Conservation (phyloP, 129 eudicot species). For the Arctium minus region DNA sequence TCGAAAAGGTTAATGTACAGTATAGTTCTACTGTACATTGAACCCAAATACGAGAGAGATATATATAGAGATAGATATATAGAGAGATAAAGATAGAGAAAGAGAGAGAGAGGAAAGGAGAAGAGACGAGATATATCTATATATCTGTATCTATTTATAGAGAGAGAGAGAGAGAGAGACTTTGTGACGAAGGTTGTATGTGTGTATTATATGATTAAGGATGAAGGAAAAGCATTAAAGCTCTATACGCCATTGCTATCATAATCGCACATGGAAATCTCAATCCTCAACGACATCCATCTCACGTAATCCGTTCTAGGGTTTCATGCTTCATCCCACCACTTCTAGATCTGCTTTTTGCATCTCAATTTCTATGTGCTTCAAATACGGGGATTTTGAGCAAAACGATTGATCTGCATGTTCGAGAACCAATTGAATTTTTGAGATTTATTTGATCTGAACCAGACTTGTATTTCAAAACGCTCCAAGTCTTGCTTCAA, state of each 20-base stretch:
- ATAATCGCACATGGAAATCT: constrained; percentile 24
- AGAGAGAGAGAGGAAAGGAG: background rate
- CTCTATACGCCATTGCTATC: constrained; percentile 16
- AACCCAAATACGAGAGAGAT: constrained; percentile 14
- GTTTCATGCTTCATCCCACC: constrained; percentile 1
- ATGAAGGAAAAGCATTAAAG: constrained; percentile 29
- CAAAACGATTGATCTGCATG: constrained; percentile 28
- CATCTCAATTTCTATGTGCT: background rate
- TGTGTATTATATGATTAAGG: constrained; percentile 29
- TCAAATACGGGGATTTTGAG: constrained; percentile 6
- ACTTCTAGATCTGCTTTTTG: constrained; percentile 25
- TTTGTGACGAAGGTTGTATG: constrained; percentile 4
- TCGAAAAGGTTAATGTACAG: no score
- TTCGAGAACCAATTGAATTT: constrained; percentile 5
- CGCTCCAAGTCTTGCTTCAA: constrained; percentile 9
- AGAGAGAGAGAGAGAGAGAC: background rate
- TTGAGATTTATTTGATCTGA: constrained; percentile 2
- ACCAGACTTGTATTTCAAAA: background rate
- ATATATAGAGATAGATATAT: background rate
- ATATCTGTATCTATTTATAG: background rate
- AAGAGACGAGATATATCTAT: background rate
- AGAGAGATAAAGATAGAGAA: background rate
- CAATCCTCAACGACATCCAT: background rate
- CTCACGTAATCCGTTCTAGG: constrained; percentile 14
- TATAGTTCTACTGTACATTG: no score